Evolutionary conservation across 2,329 filamentous ascomycete species (phyloP), one percentile per base, ranked within the genome.

Genomic region (Trichoderma sp.): DNA sequence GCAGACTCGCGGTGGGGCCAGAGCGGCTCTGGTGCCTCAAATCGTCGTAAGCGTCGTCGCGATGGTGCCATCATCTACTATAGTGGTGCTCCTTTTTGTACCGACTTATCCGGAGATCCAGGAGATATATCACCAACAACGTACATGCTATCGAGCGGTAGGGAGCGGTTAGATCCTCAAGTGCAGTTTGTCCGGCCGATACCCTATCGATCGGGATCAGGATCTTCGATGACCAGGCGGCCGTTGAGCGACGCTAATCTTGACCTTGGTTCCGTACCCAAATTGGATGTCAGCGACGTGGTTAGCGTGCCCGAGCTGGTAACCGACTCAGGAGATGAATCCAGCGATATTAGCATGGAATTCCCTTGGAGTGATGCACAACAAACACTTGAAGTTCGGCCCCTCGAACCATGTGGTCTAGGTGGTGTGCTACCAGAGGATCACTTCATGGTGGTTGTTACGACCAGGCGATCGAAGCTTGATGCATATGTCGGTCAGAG

Each of bases 21-120:
- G 41, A 88, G 86, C 77, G 86, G 85, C 79, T 90, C 85, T 77
- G 89, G 81, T 78, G 86, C 81, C 64, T 88, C 83, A 75, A 87
- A 80, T 80, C 87, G 84, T 77, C 88, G 85, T 78, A 90, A 89
- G 81, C 88, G 89, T 31, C 88, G 87, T 0, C 88, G 91, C 14
- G 91, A 93, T 75, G 94, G 94, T 9, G 91, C 93, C 1, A 93
- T 97, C 78, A 95, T 96, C 21, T 97, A 95, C 81, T 97, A 96
- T 82, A 94, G 89, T 76, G 93, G 93, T 31, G 93, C 93, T 1
- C 90, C 90, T 0, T 97, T 97, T 82, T 97, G 92, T 82, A 95
- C 92, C 1, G 95, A 97, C 81, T 84, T 97, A 4, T 94, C 92
- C 18, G 92, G 92, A 2, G 93, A 95, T 79, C 86, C 86, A 12